These are phyloP conservation scores for Micractinium conductrix DNA, from an alignment of 139 green algal genomes.

Conservation along the genomic window DNA sequence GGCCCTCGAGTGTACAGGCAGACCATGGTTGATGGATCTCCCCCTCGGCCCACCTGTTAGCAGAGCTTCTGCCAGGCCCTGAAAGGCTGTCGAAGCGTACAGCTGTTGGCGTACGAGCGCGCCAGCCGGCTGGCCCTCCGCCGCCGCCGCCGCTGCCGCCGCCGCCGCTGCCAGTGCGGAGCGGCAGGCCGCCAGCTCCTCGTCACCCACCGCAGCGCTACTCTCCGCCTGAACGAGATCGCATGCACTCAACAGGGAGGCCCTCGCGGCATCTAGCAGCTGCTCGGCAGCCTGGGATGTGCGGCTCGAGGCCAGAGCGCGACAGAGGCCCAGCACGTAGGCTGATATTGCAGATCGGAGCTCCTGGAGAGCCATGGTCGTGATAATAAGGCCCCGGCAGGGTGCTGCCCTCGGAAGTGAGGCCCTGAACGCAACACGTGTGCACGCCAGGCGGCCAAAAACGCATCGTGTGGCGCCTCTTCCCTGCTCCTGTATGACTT, in stretches of 20 bases:
- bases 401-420: too few species aligned
- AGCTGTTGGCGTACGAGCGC: background rate
- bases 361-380: too few species aligned
- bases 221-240: too few species aligned
- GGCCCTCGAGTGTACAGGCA: too few species aligned
- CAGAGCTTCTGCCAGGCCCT: slow-evolving; percentile 25
- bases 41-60: slow-evolving; percentile 8
- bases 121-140: background rate
- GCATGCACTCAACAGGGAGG: too few species aligned
- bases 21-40: background rate
- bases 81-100: slow-evolving; percentile 10
- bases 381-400: too few species aligned
- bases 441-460: too few species aligned
- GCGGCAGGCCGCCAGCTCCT: background rate
- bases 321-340: slow-evolving; percentile 21
- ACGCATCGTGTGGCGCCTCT: too few species aligned
- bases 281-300: too few species aligned
- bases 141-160: background rate
- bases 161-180: background rate
- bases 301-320: slow-evolving; percentile 12
- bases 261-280: too few species aligned
- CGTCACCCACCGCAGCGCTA: background rate
- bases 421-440: too few species aligned
- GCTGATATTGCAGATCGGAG: background rate
- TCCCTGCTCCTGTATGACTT: background rate